Evolutionary conservation across 805 yeast genomes (phyloP).

Genomic region (Hyphopichia homilentoma): DNA sequence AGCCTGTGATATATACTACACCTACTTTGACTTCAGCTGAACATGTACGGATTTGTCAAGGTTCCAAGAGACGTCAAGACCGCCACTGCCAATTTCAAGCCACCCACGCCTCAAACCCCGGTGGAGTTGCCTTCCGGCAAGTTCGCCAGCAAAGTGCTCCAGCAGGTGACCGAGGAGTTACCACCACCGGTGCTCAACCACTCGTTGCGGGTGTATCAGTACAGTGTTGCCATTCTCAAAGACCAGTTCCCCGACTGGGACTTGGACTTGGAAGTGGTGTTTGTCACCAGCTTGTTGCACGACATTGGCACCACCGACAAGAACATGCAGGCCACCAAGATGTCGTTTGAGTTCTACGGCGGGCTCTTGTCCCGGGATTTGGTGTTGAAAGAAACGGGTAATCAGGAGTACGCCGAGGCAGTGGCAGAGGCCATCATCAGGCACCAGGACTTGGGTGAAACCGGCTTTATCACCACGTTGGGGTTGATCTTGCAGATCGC

Average conservation of each 20-base stretch:
- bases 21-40: too few species aligned
- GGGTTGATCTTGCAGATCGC: conserved; percentile 30
- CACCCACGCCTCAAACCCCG: conserved; percentile 20
- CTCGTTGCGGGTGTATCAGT: conserved; percentile 27
- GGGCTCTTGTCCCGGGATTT: conserved; percentile 25
- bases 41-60: conserved; percentile 30
- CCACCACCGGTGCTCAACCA: conserved; percentile 24
- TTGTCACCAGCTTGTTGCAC: conserved; percentile 28
- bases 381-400: conserved; percentile 14
- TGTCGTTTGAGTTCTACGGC: conserved; percentile 33
- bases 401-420: conserved; percentile 29
- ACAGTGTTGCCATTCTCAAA: conserved; percentile 24
- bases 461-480: conserved; percentile 28
- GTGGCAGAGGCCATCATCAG: conserved; percentile 32
- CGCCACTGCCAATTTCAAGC: conserved; percentile 20
- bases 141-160: conserved; percentile 13
- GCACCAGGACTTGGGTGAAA: conserved; percentile 31
- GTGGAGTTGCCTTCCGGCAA: conserved; percentile 16
- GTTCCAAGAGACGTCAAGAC: conserved; percentile 21
- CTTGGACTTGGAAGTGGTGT: conserved; percentile 23
- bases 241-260: conserved; percentile 32
- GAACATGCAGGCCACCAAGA: conserved; percentile 27
- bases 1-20: too few species aligned
- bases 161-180: conserved; percentile 19
- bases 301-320: conserved; percentile 32